phyloP scores from a whole-genome alignment of 805 yeast species.

The Vanderwaltozyma polyspora region DNA sequence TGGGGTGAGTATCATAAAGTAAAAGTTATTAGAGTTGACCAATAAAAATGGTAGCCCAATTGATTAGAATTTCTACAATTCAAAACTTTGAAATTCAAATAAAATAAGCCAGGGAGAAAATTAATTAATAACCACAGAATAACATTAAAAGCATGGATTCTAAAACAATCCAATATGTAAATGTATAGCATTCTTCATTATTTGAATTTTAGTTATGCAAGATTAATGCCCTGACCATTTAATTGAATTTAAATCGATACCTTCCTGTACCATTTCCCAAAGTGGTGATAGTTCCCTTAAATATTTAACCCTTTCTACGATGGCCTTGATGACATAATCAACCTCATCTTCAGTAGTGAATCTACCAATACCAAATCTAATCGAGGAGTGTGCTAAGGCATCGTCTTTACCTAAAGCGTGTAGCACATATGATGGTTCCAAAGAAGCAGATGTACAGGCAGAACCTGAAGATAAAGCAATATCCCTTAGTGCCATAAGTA shows the following conservation, averaged over 20 bases:
- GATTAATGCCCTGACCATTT: conserved; percentile 98
- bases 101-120: no score
- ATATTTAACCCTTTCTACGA: conserved; percentile 79
- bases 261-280: conserved; percentile 99
- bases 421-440: conserved; percentile 93
- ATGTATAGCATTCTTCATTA: no score
- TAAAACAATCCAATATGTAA: no score
- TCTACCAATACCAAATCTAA: conserved; percentile 93
- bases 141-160: no score
- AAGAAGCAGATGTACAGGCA: conserved; percentile 96
- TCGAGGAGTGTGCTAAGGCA: conserved; percentile 96
- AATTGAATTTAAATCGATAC: conserved; percentile 84
- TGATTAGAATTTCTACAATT: no score
- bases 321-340: conserved; percentile 85
- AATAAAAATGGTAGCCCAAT: no score
- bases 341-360: conserved; percentile 94
- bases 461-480: conserved; percentile 94
- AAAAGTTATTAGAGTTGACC: no score
- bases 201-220: no score
- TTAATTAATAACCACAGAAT: no score
- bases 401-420: conserved; percentile 97
- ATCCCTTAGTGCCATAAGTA: conserved; percentile 94
- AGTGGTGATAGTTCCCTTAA: conserved; percentile 87
- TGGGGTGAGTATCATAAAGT: no score
- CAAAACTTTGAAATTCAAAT: no score